Percentiles rank a stretch among this genome's conserved stretches.
These are phyloP conservation scores for Haplosporangium gracile DNA, from an alignment of 192 early-diverging fungal genomes.

Conservation along the genomic window DNA sequence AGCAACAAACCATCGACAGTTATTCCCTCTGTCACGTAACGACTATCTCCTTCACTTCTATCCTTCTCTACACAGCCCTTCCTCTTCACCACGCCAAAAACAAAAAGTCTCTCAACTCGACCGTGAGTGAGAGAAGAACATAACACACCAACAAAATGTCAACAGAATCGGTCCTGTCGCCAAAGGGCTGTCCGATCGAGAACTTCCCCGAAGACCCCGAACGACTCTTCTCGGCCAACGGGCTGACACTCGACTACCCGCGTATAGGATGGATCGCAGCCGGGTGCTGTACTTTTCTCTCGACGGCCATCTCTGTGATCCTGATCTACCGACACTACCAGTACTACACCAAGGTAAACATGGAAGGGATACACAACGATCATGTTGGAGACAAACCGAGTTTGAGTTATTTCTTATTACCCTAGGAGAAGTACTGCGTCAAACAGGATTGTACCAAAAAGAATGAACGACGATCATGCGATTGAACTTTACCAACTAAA, in stretches of 20 bases:
- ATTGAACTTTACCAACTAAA: not conserved
- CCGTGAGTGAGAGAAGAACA: not conserved
- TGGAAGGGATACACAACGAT: not conserved
- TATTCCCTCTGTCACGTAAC: not conserved
- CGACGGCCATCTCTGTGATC: conserved; percentile 62
- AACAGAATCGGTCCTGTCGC: conserved; percentile 13
- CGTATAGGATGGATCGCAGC: conserved; percentile 73
- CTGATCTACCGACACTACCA: conserved; percentile 66
- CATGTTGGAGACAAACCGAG: too few relatives aligned
- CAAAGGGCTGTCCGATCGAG: conserved; percentile 52
- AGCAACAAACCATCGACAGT: not conserved
- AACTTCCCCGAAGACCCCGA: conserved; percentile 34
- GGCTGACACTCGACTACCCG: conserved; percentile 57
- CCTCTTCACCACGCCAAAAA: not conserved
- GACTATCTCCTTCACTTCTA: not conserved
- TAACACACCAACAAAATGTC: not conserved
- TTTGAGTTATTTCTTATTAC: too few relatives aligned
- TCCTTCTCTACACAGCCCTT: not conserved
- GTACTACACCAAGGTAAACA: conserved; percentile 64
- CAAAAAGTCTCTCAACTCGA: not conserved
- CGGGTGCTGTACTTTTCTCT: conserved; percentile 62
- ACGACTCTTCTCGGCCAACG: conserved; percentile 38
- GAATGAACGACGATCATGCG: not conserved
- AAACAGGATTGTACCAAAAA: not conserved
- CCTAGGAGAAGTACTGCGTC: not conserved